These are phyloP conservation scores for Lachnellula hyalina DNA, from an alignment of 2,329 filamentous ascomycete genomes.

Conservation along the genomic window DNA sequence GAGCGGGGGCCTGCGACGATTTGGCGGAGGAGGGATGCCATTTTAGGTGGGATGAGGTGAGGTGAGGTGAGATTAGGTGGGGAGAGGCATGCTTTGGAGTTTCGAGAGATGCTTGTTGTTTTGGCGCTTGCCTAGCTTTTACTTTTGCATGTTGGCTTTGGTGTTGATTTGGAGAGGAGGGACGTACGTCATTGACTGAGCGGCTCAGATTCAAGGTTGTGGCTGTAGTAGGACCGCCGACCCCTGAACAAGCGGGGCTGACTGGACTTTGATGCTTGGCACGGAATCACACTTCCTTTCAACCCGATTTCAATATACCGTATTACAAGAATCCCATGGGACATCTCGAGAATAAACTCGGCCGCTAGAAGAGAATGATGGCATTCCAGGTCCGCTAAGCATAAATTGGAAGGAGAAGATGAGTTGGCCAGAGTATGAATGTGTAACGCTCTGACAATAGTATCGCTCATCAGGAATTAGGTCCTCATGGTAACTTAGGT, in stretches of 20 bases:
- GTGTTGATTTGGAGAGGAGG: neutral
- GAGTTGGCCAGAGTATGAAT: no score
- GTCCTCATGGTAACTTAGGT: neutral
- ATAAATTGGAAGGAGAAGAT: neutral
- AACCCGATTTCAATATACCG: no score
- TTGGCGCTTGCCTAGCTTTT: neutral
- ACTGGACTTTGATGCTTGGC: no score
- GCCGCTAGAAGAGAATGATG: neutral
- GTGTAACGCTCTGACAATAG: neutral
- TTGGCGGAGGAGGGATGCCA: constrained; percentile 78
- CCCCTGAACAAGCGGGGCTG: no score
- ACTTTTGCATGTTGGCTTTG: neutral
- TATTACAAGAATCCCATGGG: no score
- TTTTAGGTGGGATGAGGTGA: neutral
- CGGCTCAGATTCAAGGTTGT: no score
- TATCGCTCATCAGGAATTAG: neutral
- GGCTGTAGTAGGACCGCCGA: no score
- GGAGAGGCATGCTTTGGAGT: neutral
- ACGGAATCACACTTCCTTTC: no score
- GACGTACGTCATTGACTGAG: neutral
- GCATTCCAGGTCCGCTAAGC: neutral
- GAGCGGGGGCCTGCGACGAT: constrained; percentile 84
- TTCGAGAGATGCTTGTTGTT: neutral
- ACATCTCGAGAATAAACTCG: no score
- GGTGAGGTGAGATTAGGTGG: neutral